These are phyloP conservation scores for Botryotinia narcissicola DNA, from an alignment of 2,329 filamentous ascomycete genomes.

Conservation along the genomic window DNA sequence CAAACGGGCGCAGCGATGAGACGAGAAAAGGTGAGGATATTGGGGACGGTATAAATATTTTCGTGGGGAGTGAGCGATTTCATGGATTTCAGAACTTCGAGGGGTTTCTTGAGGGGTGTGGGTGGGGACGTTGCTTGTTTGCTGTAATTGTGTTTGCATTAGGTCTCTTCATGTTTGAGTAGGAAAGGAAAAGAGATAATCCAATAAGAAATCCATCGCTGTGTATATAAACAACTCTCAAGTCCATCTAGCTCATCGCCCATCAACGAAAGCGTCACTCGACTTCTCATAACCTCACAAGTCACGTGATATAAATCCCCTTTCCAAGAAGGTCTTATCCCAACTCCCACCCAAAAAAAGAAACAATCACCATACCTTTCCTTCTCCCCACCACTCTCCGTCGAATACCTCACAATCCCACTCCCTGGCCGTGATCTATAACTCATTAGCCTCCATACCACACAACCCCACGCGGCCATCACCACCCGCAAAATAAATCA, in stretches of 20 bases:
- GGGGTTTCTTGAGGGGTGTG: conserved; percentile 24
- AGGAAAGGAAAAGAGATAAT: not conserved
- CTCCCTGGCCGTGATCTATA: not conserved
- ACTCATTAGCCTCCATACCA: not conserved
- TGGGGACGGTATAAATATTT: conserved; percentile 96
- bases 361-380: not conserved
- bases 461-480: not conserved
- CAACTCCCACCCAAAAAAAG: not conserved
- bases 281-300: accelerated
- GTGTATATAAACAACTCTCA: not conserved
- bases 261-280: not conserved
- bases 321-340: not conserved
- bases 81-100: conserved; percentile 33
- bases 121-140: not conserved
- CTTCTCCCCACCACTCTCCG: not conserved
- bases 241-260: not conserved
- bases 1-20: conserved; percentile 79
- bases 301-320: not conserved
- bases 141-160: not conserved
- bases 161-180: not conserved
- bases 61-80: conserved; percentile 56
- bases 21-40: conserved; percentile 84
- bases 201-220: not conserved
- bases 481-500: not conserved
- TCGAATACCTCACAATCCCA: not conserved